Base-by-base conservation (phyloP, 768 basidiomycete species). In the Auriscalpium vulgare region DNA sequence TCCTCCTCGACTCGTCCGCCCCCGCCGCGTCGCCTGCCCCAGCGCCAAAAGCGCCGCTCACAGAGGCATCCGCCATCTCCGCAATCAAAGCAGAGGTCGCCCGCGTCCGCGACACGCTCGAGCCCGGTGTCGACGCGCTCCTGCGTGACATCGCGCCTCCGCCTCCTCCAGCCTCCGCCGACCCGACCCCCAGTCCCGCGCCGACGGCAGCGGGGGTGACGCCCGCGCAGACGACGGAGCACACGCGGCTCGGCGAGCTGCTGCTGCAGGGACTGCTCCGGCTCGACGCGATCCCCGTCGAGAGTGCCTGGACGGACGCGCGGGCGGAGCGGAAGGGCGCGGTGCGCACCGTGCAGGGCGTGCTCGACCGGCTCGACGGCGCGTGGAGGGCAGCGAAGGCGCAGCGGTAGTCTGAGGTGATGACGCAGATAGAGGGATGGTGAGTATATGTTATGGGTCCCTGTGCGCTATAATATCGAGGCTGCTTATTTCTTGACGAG, bases 231-330 rank as follows among this genome's bases (percentile, higher is more conserved):
- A 72, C 70, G 55, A 71, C 70, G 55, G 77, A 79, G 54, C 81
- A 84, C 59, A 70, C 72, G 11, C 71, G 89, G 16, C 72, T 98
- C 51, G 83, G 80, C 23, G 95, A 97, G 71, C 71, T 91, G 55
- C 77, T 98, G 23, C 77, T 97, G 23, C 94, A 97, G 67, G 78
- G 84, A n/a, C 75, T 98, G 29, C 78, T 98, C 17, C 82, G 89
- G 50, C 74, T 98, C 37, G 95, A 98, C 64, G 88, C 87, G 50
- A 77, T 97, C 63, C 72, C 75, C 43, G 77, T 91, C 17, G 87
- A 91, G 47, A 74, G 75, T 38, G 79, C 82, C 50, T 97, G 92
- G 88, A 78, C 80, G 9, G 77, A 84, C 5, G 94, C 93, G 13
- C 78, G 95, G 64, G 75, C 74, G 61, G 82, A 88, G 67, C 77